phyloP scores from a whole-genome alignment of 768 basidiomycete genomes.

The Strobilomyces confusus region DNA sequence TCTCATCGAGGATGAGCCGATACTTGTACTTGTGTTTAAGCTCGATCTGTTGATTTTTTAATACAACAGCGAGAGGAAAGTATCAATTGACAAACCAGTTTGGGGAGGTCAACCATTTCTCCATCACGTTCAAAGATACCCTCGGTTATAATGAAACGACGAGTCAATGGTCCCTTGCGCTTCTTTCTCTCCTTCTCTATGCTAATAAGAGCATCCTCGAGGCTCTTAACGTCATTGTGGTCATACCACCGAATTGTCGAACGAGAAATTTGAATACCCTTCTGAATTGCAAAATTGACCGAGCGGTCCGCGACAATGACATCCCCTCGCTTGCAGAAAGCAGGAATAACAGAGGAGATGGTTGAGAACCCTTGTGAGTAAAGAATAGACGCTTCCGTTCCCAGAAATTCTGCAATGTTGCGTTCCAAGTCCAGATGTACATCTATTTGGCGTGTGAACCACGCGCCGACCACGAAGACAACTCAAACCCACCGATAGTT shows the following conservation, averaged over 20 bases:
- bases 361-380: slow-evolving; percentile 94
- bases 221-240: slow-evolving; percentile 88
- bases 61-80: neutral
- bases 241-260: slow-evolving; percentile 94
- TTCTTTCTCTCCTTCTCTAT: slow-evolving; percentile 89
- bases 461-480: neutral
- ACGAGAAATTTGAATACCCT: slow-evolving; percentile 91
- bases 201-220: slow-evolving; percentile 81
- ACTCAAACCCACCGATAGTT: slow-evolving; percentile 66
- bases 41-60: slow-evolving; percentile 61
- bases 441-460: slow-evolving; percentile 44
- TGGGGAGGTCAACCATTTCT: slow-evolving; percentile 86
- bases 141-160: slow-evolving; percentile 94
- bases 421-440: slow-evolving; percentile 88
- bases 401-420: slow-evolving; percentile 87
- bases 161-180: slow-evolving; percentile 73
- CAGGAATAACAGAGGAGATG: slow-evolving; percentile 90
- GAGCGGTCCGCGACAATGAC: slow-evolving; percentile 97
- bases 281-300: slow-evolving; percentile 94
- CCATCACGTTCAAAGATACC: slow-evolving; percentile 97
- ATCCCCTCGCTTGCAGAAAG: slow-evolving; percentile 96
- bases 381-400: slow-evolving; percentile 83
- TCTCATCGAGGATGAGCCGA: slow-evolving; percentile 90
- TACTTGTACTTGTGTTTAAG: slow-evolving; percentile 96
- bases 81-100: slow-evolving; percentile 56